Conservation (phyloP, 2,329 filamentous ascomycete genomes). For the Calonectria henricotiae region DNA sequence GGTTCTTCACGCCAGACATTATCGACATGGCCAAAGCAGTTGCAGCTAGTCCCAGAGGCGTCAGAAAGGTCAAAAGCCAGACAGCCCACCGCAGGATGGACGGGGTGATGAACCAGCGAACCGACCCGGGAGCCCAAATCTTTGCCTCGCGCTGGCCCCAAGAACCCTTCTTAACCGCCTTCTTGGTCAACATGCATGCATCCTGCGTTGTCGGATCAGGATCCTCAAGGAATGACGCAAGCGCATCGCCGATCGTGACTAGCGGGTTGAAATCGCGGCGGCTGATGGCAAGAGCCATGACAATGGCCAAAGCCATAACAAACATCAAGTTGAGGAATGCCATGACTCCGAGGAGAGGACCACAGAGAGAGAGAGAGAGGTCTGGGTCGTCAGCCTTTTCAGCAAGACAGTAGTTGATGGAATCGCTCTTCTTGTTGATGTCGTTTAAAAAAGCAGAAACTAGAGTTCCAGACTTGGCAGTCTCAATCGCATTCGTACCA, state of each 20-base stretch:
- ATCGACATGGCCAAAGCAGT: conserved; percentile 61
- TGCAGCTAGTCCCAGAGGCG: conserved; percentile 58
- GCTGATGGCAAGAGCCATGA: conserved; percentile 60
- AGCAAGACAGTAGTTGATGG: conserved; percentile 41
- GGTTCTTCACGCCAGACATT: conserved; percentile 48
- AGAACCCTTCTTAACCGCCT: conserved; percentile 62
- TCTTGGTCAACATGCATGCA: conserved; percentile 65
- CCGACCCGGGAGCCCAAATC: conserved; percentile 60
- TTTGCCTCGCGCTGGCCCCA: conserved; percentile 64
- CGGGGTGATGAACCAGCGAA: conserved; percentile 66
- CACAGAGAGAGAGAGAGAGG: conserved; percentile 60
- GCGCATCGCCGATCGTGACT: conserved; percentile 67
- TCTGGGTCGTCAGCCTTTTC: conserved; percentile 36
- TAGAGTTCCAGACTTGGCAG: conserved; percentile 50
- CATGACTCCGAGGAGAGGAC: conserved; percentile 58
- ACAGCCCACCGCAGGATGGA: conserved; percentile 63
- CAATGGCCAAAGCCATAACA: conserved; percentile 61
- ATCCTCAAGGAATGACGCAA: conserved; percentile 66
- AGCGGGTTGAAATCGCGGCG: conserved; percentile 61
- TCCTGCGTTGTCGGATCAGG: conserved; percentile 64
- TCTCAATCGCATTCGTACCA: conserved; percentile 51
- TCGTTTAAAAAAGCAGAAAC: conserved; percentile 40
- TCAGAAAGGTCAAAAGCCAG: conserved; percentile 60
- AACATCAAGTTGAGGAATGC: conserved; percentile 62
- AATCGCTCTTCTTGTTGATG: conserved; percentile 27